These are phyloP conservation scores for Leccinum longicurvipes DNA, from an alignment of 768 basidiomycete species.

Conservation along the genomic window DNA sequence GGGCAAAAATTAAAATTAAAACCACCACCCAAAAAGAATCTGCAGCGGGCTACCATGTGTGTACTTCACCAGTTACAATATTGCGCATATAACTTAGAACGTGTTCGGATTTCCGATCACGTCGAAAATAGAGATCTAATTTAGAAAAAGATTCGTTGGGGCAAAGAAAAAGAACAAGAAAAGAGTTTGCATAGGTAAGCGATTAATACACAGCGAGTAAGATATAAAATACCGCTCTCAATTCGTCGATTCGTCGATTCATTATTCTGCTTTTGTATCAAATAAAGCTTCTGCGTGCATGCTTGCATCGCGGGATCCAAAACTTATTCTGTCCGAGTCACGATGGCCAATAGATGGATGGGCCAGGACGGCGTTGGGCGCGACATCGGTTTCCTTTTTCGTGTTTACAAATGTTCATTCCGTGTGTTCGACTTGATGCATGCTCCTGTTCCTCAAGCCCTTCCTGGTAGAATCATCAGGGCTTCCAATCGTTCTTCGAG, in stretches of 20 bases:
- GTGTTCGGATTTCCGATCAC: background rate
- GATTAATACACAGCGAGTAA: slow-evolving; percentile 27
- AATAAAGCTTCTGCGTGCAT: slow-evolving; percentile 2
- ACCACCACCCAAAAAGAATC: background rate
- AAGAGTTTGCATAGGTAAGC: slow-evolving; percentile 22
- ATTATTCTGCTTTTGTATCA: slow-evolving; percentile 10
- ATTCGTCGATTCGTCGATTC: slow-evolving; percentile 6
- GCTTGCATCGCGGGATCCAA: background rate
- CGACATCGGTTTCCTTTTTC: slow-evolving; percentile 1
- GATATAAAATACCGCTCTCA: slow-evolving; percentile 20
- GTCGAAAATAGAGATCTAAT: background rate
- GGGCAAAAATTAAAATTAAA: too few species aligned
- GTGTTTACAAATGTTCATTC: background rate
- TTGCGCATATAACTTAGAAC: background rate
- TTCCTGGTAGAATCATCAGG: slow-evolving; percentile 36
- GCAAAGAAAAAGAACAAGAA: slow-evolving; percentile 2
- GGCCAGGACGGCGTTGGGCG: background rate
- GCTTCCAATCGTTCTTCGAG: slow-evolving; percentile 80
- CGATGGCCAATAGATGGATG: background rate
- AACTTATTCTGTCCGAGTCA: background rate
- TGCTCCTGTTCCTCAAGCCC: slow-evolving; percentile 14
- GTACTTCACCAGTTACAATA: background rate
- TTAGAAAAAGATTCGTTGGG: background rate
- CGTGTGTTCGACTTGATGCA: background rate
- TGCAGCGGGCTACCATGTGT: background rate